Base-by-base conservation (phyloP, 1,139 yeast genomes). In the Magnusiomyces paraingens region DNA sequence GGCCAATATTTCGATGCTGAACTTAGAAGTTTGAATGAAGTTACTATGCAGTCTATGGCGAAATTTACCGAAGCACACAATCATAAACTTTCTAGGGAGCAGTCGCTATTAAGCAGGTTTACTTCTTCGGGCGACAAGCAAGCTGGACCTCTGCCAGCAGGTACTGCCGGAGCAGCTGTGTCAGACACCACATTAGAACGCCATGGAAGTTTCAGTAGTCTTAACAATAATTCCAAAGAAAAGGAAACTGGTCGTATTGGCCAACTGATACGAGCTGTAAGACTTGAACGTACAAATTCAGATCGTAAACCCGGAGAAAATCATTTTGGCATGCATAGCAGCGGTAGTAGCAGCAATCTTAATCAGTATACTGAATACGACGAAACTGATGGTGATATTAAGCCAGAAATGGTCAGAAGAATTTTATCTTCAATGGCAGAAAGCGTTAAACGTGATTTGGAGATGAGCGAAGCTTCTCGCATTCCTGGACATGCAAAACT, bases 351-450 rank as follows among this genome's bases (percentile, higher is more conserved):
- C 8, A 26, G 32, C 32, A 26, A 26, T 26, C 32, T 26, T 8
- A 26, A 44, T n/a, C 52, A 50, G 17, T 45, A 21, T 17, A 58
- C 54, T 5, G 56, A 47, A 18, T 57, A 53, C 47, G 55, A 62
- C 2, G 61, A 59, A 17, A 46, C 61, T 10, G 58, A 58, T 29
- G 61, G 53, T 39, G 59, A 57, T 17, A 52, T 61, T 32, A 57
- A 53, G 38, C 47, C 57, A 26, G 65, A 71, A 15, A 72, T 75
- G 42, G 83, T 87, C 2, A 93, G 88, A 61, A 73, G 76, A 1
- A 78, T 88, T 56, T 72, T 90, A 46, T 83, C 83, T 60, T 80
- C 88, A 35, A 78, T 85, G 2, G 87, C 90, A 35, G 98, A 91
- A 68, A 79, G 93, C 0, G 75, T 89, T 5, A 86, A 95, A 2